Evolutionary conservation across 2,329 filamentous ascomycete species (phyloP), one percentile per base, ranked within the genome.

Genomic region (Metarhizium guizhouense): DNA sequence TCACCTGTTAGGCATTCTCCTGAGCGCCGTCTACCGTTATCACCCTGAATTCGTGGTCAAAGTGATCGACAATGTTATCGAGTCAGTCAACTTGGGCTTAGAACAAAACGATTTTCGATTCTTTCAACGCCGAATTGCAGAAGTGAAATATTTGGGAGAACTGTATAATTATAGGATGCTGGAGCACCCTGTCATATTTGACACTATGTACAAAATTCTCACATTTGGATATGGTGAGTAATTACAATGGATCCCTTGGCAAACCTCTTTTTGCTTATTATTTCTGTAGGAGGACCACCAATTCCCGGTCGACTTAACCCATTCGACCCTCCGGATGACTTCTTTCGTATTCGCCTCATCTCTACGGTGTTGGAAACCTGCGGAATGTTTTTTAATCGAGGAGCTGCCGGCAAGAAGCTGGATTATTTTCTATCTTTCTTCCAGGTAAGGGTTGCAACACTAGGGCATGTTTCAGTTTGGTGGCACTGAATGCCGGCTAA

Each of bases 81-180:
- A 99, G 70, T 87, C 89, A 6, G 87, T 99, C 60, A 87, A 82
- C 0, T 81, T 95, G 60, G 94, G 94, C 1, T 78, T 99, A 2
- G 94, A 99, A 71, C 84, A 92, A 63, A 97, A 97, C 64, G 94
- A 99, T 68, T 99, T 96, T 79, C 92, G 95, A 65, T 95, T 91
- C 74, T 96, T 95, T 67, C 94, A 99, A 72, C 87, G 92, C 57
- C 87, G 94, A 25, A 86, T 99, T 59, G 90, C 95, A 3, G 93
- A 97, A 70, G 90, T 96, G 65, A 97, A 96, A 68, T 99, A 96
- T 68, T 78, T 99, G 5, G 92, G 90, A 25, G 94, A 99, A 71
- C 81, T 99, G 10, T 99, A 99, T 75, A 96, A 96, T 65, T 99
- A 97, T 69, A 88, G 94, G 56, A 90, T 99, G 83, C 82, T 99